phyloP scores from a whole-genome alignment of 305 asterid genomes.

The Rubia peregrina region DNA sequence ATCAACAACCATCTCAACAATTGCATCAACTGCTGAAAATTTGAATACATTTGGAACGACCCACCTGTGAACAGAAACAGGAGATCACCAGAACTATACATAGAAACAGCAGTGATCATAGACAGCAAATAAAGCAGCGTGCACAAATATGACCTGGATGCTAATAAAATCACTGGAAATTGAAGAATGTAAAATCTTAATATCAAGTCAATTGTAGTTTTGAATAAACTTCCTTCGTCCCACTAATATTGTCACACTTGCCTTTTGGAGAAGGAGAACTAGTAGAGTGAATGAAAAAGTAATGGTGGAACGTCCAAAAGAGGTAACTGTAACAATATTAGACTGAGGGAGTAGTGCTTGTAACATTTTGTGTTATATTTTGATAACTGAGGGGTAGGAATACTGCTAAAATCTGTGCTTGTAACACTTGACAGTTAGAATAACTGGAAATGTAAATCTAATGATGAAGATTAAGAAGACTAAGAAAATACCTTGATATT shows the following conservation, averaged over 20 bases:
- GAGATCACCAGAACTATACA: constrained; percentile 16
- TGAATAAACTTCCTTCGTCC: background rate
- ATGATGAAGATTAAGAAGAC: background rate
- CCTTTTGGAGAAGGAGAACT: background rate
- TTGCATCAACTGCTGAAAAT: constrained; percentile 92
- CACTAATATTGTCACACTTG: background rate
- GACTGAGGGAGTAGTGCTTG: background rate
- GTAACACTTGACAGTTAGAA: background rate
- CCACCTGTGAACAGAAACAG: constrained; percentile 55
- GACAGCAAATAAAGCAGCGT: constrained; percentile 16
- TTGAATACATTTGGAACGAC: constrained; percentile 93
- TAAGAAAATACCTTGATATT: constrained; percentile 63
- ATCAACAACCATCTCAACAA: constrained; percentile 93
- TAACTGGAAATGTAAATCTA: background rate
- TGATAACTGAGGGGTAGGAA: background rate
- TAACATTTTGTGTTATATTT: background rate
- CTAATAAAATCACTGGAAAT: background rate
- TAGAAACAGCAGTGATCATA: constrained; percentile 13
- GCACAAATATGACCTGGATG: constrained; percentile 3
- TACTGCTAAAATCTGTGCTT: background rate
- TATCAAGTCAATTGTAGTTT: background rate
- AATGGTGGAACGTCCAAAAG: background rate
- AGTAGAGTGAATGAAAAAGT: background rate
- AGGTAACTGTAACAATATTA: background rate
- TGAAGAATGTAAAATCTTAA: background rate